Base-by-base conservation (phyloP, 2,329 filamentous ascomycete species). In the Calonectria leucothoes region DNA sequence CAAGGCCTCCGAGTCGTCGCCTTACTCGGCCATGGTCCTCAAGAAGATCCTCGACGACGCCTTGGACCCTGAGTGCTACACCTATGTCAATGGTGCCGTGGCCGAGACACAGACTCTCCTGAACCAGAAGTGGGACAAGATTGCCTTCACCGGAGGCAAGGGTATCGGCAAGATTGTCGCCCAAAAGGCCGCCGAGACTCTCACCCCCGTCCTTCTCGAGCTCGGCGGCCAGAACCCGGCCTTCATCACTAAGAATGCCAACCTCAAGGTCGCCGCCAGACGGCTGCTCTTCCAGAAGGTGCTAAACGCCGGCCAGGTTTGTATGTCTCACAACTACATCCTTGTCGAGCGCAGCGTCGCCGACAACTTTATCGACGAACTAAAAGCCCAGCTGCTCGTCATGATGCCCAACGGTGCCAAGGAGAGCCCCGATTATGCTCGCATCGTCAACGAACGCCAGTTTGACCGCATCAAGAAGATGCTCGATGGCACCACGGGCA, bases 91-190 rank as follows among this genome's bases (percentile, higher is more conserved):
- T 83, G 97, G 97, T 73, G 92, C 88, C 33, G 86, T 98, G 25
- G 89, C 93, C 5, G 95, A 98, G 88, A 95, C 94, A 5, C 95
- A 94, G 57, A 92, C 92, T 15, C 87, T 98, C 55, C 90, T 99
- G 39, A 92, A 96, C 71, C 91, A 95, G 87, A 96, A 96, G 84
- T 99, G 96, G 93, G 96, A 97, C 87, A 98, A 98, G 90, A 97
- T 99, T 81, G 96, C 97, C 88, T 99, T 98, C 87, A 99, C 97
- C 1, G 97, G 97, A 69, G 93, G 92, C 80, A 89, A 90, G 66
- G 87, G 83, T 33, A 95, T 98, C 23, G 97, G 94, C 81, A 95
- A 93, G 82, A 96, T 98, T 81, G 93, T 98, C 67, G 91, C 95
- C 61, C 93, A 96, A 84, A 98, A 97, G 83, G 97, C 96, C 0